phyloP scores from a whole-genome alignment of 176 grass and related monocot genomes.

The Oryza meyeriana region DNA sequence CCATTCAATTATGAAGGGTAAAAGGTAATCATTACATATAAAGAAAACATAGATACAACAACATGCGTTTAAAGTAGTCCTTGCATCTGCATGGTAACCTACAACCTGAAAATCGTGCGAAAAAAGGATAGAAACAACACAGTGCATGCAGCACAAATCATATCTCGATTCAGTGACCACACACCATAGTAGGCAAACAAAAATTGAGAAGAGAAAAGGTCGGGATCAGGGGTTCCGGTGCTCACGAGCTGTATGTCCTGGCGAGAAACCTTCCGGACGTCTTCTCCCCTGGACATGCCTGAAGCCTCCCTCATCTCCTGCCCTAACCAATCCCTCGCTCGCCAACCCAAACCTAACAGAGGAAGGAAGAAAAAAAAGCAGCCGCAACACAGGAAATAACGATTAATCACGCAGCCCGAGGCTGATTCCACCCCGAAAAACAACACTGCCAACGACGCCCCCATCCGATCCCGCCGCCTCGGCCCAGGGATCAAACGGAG shows the following conservation, averaged over 20 bases:
- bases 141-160: neutral
- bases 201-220: neutral
- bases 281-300: conserved; percentile 60
- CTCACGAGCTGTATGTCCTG: conserved; percentile 97
- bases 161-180: neutral
- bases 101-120: neutral
- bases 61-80: neutral
- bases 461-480: conserved; percentile 10
- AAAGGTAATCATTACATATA: neutral
- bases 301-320: conserved; percentile 21
- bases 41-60: neutral
- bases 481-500: neutral
- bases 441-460: neutral
- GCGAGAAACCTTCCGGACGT: conserved; percentile 81
- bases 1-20: neutral
- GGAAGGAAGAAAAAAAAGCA: neutral
- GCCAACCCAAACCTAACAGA: neutral
- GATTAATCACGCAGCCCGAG: neutral
- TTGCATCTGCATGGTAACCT: neutral
- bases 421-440: neutral
- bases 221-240: neutral
- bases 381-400: neutral
- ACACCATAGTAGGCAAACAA: neutral
- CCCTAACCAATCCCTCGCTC: conserved; percentile 13
- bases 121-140: neutral